Evolutionary conservation across 495 filamentous ascomycete species (phyloP).

Genomic region (Cudoniella acicularis): DNA sequence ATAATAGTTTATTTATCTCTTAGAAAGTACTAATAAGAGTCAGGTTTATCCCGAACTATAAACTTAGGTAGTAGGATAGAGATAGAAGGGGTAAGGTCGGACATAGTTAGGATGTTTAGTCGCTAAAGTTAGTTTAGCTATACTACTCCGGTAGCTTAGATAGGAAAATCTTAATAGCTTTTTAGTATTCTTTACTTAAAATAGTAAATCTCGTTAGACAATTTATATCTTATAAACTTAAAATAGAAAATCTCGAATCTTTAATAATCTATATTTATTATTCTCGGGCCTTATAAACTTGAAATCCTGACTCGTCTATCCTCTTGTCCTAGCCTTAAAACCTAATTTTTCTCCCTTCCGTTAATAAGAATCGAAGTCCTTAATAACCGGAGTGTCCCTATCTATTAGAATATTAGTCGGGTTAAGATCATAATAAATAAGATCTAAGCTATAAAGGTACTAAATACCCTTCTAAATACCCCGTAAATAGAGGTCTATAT

Average conservation of each 20-base stretch:
- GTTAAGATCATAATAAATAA: constrained; percentile 31
- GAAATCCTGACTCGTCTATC: constrained; percentile 17
- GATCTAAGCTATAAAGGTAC: constrained; percentile 28
- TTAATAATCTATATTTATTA: constrained; percentile 5
- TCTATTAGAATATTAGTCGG: constrained; percentile 32
- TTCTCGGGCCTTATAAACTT: constrained; percentile 11
- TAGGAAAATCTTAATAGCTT: constrained; percentile 1
- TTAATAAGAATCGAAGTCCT: constrained; percentile 40
- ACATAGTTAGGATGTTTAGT: not conserved
- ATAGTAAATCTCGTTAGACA: constrained; percentile 2
- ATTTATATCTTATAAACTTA: not conserved
- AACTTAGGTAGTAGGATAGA: not conserved
- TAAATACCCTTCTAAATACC: constrained; percentile 26
- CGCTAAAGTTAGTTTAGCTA: not conserved
- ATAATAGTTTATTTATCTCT: constrained; percentile 2
- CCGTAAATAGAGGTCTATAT: constrained; percentile 6
- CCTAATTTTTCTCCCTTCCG: constrained; percentile 24
- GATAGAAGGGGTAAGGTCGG: too few species aligned
- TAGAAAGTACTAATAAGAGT: not conserved
- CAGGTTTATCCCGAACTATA: not conserved
- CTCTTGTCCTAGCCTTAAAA: constrained; percentile 18
- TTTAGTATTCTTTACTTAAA: not conserved
- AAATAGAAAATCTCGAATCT: constrained; percentile 44
- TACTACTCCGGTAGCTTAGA: not conserved
- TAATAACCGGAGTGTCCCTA: constrained; percentile 31